Percentiles rank a stretch among this genome's conserved stretches.
Evolutionary conservation across 768 basidiomycete genomes (phyloP).

Genomic region (Suillus hirtellus): DNA sequence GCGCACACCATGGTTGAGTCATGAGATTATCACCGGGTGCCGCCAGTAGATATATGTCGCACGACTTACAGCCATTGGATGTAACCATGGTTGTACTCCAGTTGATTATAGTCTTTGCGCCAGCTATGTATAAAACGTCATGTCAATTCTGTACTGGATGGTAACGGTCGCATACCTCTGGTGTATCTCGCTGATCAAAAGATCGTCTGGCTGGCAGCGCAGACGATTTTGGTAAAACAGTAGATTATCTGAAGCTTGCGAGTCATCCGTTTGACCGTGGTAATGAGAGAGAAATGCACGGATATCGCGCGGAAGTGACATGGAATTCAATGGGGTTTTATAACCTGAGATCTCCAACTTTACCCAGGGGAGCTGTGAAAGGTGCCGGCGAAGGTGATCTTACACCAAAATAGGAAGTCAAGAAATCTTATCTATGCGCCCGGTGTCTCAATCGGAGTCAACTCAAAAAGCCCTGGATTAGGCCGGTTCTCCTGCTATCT

Average conservation of each 20-base stretch:
- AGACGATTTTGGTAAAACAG: constrained; percentile 60
- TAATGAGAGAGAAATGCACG: constrained; percentile 28
- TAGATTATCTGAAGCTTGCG: constrained; percentile 42
- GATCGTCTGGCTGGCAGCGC: constrained; percentile 61
- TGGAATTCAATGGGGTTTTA: neutral
- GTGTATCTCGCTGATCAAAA: constrained; percentile 64
- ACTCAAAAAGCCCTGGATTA: neutral
- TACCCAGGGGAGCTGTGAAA: neutral
- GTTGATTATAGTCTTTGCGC: constrained; percentile 57
- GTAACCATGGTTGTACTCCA: constrained; percentile 71
- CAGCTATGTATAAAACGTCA: constrained; percentile 46
- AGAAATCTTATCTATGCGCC: constrained; percentile 4
- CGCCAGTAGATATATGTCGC: neutral
- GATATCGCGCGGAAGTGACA: constrained; percentile 25
- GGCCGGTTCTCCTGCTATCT: neutral
- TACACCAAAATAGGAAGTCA: neutral
- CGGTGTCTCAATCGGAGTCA: neutral
- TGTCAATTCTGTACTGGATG: neutral
- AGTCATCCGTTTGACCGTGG: constrained; percentile 16
- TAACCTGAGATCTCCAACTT: neutral
- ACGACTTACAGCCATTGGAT: constrained; percentile 76
- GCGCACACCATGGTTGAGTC: neutral
- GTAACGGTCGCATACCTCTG: constrained; percentile 41
- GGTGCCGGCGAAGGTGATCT: neutral
- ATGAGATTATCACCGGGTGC: constrained; percentile 3